Percentiles rank a stretch among this genome's conserved stretches.
Conservation (phyloP, 192 early-diverging fungal genomes). For the Hyaloraphidium curvatum region DNA sequence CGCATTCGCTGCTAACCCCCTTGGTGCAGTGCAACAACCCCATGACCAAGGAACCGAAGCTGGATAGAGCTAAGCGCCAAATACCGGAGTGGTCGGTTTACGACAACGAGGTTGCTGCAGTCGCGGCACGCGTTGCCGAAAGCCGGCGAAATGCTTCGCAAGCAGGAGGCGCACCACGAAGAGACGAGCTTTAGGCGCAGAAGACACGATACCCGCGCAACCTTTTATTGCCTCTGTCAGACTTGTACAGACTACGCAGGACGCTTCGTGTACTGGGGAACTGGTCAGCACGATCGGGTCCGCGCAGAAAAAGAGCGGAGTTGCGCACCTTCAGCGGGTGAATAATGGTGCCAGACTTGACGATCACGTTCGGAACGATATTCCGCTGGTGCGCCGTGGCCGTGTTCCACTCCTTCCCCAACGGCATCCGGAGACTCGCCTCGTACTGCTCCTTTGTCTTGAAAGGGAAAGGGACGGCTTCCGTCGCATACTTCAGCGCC, state of each 20-base stretch:
- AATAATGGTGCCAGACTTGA: constrained; percentile 59
- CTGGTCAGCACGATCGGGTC: no score
- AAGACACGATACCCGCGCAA: no score
- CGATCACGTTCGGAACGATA: constrained; percentile 61
- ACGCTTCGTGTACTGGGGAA: no score
- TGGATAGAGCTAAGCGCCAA: constrained; percentile 75
- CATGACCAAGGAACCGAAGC: constrained; percentile 94
- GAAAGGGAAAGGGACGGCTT: constrained; percentile 66
- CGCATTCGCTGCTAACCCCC: neutral
- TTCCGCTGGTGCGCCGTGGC: constrained; percentile 43
- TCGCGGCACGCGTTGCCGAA: neutral
- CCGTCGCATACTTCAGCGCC: constrained; percentile 52
- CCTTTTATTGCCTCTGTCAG: no score
- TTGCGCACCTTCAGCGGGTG: no score
- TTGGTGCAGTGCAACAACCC: constrained; percentile 83
- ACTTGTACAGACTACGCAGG: no score
- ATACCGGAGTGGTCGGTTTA: constrained; percentile 85
- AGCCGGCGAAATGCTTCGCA: neutral
- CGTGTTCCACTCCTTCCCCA: constrained; percentile 97
- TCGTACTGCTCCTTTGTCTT: constrained; percentile 77
- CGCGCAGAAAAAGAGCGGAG: no score
- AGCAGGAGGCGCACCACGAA: no score
- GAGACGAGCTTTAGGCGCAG: constrained; percentile 1
- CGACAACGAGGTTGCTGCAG: constrained; percentile 33
- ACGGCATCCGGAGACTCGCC: constrained; percentile 51